Base-by-base conservation (phyloP, 441 rosid species). In the Mallotus repandus region DNA sequence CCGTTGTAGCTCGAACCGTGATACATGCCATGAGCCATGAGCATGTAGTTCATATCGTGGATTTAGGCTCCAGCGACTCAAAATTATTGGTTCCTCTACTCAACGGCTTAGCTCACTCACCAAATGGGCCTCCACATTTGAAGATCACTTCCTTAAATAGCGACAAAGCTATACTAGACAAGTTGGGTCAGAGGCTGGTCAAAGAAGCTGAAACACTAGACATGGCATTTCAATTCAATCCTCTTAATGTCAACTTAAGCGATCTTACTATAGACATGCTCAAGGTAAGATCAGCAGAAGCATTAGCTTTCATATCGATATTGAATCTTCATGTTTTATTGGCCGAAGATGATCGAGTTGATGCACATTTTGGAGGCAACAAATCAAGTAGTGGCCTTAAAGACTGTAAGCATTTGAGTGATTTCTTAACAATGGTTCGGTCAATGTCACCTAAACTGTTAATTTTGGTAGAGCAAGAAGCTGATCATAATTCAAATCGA, bases 331-430 rank as follows among this genome's bases (percentile, higher is more conserved):
- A 86, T 57, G 75, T 54, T 7, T 66, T 88, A 48, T 50, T 83
- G 50, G 84, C 86, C 0, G 86, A 85, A 74, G 92, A 85, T 25
- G 92, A 88, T 65, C 57, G 78, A 73, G 84, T 82, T 4, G 86
- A 79, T 63, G 84, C 81, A 13, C 81, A 82, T 68, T 88, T 88
- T 52, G 83, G 84, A 13, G 69, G 63, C 50, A 80, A 46, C 19
- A 74, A 76, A 58, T 74, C 49, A 2, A 66, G 63, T 10, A 66
- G 63, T 10, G 29, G 45, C 48, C 48, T 84, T 16, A 84, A 68
- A 66, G 79, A 85, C 12, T 81, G 84, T 60, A 82, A 77, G 72
- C 83, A 59, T 60, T 69, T 84, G 74, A 29, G 50, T 29, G 78
- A 80, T 25, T 86, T 88, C 58, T 69, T 86, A 4, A 22, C 68